Evolutionary conservation across 768 basidiomycete species (phyloP), one percentile per base, ranked within the genome.

Genomic region (Pleurotus tuber-regium): DNA sequence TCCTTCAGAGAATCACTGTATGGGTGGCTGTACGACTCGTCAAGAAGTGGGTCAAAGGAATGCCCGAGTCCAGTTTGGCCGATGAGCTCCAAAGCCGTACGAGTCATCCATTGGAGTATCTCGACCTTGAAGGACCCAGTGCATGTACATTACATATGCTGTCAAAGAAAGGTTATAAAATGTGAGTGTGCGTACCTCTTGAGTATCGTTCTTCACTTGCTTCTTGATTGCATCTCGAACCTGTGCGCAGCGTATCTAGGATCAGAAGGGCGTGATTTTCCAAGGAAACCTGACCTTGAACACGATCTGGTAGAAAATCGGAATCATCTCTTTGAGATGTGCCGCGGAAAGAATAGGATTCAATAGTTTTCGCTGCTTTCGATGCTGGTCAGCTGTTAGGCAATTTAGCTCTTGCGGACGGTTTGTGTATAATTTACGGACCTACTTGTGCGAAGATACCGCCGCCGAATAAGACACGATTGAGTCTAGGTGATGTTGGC

Each of bases 321-420:
- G 76, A 2, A 74, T 67, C 53, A 79, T 56, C 18, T 68, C 61
- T 16, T 74, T 72, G 29, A 82, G 63, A 42, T 78, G 75, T 4
- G 71, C 62, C 4, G 67, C 64, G 2, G 75, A 74, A 57, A 82
- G 80, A 7, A 78, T 68, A 2, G 77, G 73, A 41, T 63, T 70
- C 35, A 79, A 71, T 29, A 78, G 64, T 58, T 78, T 78, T 16
- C 79, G 66, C 59, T 81, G 78, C 21, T 65, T 66, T 59, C 70
- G 70, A 57, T 80, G 79, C 57, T 72, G 59, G 57, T 69, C 63
- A 52, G 78, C 72, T 70, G 43, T 19, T 42, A 11, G 10, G 35
- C 8, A 19, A 21, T 33, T 4, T n/a, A 48, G 4, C 12, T 14
- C 14, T 35, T 14, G n/a, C n/a, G n/a, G n/a, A n/a, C n/a, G n/a